phyloP scores from a whole-genome alignment of 2,329 filamentous ascomycete species.

The Apiospora koreana region DNA sequence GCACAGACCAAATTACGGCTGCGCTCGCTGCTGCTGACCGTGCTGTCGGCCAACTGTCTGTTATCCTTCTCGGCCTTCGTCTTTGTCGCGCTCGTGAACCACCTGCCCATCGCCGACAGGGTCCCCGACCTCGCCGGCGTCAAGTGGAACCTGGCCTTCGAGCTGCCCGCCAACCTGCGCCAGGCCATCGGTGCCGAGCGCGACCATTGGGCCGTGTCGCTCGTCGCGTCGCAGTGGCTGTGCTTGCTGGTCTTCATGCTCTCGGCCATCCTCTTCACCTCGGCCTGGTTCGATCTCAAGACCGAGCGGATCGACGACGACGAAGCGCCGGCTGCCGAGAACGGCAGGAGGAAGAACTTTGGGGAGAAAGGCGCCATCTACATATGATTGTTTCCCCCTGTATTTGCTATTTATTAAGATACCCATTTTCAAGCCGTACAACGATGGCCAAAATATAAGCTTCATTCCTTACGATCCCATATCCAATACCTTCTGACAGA shows the following conservation, averaged over 20 bases:
- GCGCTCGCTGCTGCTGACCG: conserved; percentile 1
- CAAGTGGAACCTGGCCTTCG: background rate
- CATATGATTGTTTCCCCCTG: background rate
- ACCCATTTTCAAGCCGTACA: background rate
- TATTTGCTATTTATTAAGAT: background rate
- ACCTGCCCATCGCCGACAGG: conserved; percentile 1
- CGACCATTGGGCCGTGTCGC: background rate
- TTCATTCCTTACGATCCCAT: background rate
- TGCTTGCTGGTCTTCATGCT: background rate
- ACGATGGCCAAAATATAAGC: background rate
- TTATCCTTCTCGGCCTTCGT: conserved; percentile 9
- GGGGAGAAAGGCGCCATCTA: background rate
- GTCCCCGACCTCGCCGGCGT: background rate
- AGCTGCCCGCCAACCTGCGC: background rate
- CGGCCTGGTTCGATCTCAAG: conserved; percentile 7
- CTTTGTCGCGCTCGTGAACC: background rate
- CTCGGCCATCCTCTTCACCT: conserved; percentile 2
- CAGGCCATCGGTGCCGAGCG: background rate
- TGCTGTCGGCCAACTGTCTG: conserved; percentile 10
- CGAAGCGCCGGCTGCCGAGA: background rate
- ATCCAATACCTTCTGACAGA: too few species aligned
- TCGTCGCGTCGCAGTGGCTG: conserved; percentile 6
- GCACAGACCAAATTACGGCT: background rate
- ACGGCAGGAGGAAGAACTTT: background rate
- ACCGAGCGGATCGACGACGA: background rate